Evolutionary conservation across 164 flowering plant species (phyloP).

Genomic region (Umbellularia californica): DNA sequence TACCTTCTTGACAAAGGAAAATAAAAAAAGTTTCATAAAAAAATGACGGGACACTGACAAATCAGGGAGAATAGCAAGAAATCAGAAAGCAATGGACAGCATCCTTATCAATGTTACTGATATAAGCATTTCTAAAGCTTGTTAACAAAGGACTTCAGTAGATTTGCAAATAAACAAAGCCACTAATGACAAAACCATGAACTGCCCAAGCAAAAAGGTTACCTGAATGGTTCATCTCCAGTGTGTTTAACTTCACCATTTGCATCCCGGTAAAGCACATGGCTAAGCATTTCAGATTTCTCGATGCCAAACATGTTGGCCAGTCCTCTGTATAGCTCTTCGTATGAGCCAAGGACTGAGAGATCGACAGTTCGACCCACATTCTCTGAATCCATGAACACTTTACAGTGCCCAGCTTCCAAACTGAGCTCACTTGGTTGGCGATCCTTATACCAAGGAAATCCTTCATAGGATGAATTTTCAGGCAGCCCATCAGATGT

Average conservation of each 20-base stretch:
- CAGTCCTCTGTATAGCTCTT: slow-evolving; percentile 56
- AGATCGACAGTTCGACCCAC: slow-evolving; percentile 81
- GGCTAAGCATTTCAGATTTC: slow-evolving; percentile 37
- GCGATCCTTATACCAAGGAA: slow-evolving; percentile 29
- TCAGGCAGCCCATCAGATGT: slow-evolving; percentile 29
- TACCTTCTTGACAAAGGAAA: background rate
- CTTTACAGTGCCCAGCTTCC: slow-evolving; percentile 69
- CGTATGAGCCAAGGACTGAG: slow-evolving; percentile 68
- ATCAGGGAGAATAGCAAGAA: background rate
- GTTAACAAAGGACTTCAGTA: background rate
- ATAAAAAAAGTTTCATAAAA: background rate
- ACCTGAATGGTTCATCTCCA: slow-evolving; percentile 87
- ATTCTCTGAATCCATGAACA: slow-evolving; percentile 73
- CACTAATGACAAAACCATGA: background rate
- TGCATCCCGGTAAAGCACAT: slow-evolving; percentile 56
- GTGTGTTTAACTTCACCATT: slow-evolving; percentile 52
- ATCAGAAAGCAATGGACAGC: background rate
- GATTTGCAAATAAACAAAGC: background rate
- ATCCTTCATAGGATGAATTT: slow-evolving; percentile 27
- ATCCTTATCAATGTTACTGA: background rate
- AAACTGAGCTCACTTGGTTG: slow-evolving; percentile 28
- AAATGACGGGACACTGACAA: background rate
- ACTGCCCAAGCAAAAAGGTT: background rate
- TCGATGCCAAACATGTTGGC: slow-evolving; percentile 61
- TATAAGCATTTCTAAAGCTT: background rate